Evolutionary conservation across 129 eudicot genomes (phyloP), one percentile per base, ranked within the genome.

Genomic region (Heracleum sosnowskyi): DNA sequence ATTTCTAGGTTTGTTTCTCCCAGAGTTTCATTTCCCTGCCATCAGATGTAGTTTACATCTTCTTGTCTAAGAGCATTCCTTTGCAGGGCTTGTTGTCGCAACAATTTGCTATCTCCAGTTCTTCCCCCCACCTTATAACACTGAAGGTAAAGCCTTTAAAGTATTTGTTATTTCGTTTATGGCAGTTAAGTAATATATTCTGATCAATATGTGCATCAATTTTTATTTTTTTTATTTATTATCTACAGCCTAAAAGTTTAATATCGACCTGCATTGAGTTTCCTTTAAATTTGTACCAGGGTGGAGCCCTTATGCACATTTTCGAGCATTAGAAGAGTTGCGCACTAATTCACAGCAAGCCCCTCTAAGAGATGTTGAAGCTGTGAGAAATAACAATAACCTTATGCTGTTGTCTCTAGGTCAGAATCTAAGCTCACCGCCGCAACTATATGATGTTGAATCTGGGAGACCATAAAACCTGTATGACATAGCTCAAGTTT

Each of bases 271-370:
- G 41, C 17, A 22, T 75, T 7, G 4, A 22, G 22, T 22, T 63
- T 29, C 70, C 2, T 76, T 18, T 35, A 29, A 1, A 33, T 81
- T 39, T 70, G 75, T 77, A 57, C 51, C 82, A 93, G 97, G 97
- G 69, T 93, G 93, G 96, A 88, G 88, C 34, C 86, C 97, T 24
- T 93, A 93, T 84, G 97, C 96, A 42, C 91, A 91, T 84, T 87
- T 89, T 84, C 90, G 80, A 71, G 98, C 98, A 64, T 73, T 88
- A 79, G 96, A 89, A 80, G 91, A 89, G 82, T 51, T 79, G 26
- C 86, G 83, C 78, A 45, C 82, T 1, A 84, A 77, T 69, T n/a
- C 88, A 66, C 81, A 45, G 46, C 81, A 31, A 31, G 84, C 15
- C 31, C 79, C 33, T 37, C 80, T 79, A 36, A 68, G 42, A n/a